These are phyloP conservation scores for Golovinomyces cichoracearum DNA, from an alignment of 2,329 filamentous ascomycete species.

Conservation along the genomic window DNA sequence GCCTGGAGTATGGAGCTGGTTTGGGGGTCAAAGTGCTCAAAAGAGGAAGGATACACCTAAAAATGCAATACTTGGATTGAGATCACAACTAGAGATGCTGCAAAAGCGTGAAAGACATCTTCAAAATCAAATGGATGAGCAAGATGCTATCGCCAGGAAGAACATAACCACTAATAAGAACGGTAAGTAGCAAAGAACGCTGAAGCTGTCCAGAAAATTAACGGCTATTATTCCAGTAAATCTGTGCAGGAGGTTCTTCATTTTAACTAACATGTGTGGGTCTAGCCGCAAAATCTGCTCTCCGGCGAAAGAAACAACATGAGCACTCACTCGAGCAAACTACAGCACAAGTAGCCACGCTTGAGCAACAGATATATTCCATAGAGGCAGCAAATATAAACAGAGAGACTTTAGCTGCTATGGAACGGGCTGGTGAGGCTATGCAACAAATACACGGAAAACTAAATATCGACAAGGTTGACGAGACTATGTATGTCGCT, in stretches of 20 bases:
- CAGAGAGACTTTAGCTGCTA: slow-evolving; percentile 76
- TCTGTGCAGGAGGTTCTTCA: not conserved
- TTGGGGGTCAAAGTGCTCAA: slow-evolving; percentile 57
- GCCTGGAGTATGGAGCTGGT: slow-evolving; percentile 64
- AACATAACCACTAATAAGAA: slow-evolving; percentile 73
- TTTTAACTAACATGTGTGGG: not conserved
- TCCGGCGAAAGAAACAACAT: slow-evolving; percentile 82
- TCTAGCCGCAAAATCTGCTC: slow-evolving; percentile 64
- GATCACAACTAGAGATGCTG: slow-evolving; percentile 84
- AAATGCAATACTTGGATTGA: slow-evolving; percentile 75
- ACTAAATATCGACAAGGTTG: slow-evolving; percentile 80
- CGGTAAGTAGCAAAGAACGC: slow-evolving; percentile 29
- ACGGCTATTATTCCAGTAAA: not conserved
- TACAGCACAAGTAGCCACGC: slow-evolving; percentile 60
- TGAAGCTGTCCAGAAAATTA: not conserved
- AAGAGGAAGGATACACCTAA: slow-evolving; percentile 86
- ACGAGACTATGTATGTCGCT: slow-evolving; percentile 62
- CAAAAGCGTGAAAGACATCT: slow-evolving; percentile 87
- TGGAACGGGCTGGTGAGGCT: slow-evolving; percentile 70
- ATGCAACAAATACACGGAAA: slow-evolving; percentile 86
- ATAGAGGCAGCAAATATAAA: slow-evolving; percentile 99
- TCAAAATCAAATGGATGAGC: slow-evolving; percentile 76
- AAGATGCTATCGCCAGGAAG: slow-evolving; percentile 70
- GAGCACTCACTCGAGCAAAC: slow-evolving; percentile 86
- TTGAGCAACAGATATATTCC: slow-evolving; percentile 85